Percentiles rank a stretch among this genome's conserved stretches.
Evolutionary conservation across 1,139 yeast genomes (phyloP).

Genomic region (Geotrichum bryndzae): DNA sequence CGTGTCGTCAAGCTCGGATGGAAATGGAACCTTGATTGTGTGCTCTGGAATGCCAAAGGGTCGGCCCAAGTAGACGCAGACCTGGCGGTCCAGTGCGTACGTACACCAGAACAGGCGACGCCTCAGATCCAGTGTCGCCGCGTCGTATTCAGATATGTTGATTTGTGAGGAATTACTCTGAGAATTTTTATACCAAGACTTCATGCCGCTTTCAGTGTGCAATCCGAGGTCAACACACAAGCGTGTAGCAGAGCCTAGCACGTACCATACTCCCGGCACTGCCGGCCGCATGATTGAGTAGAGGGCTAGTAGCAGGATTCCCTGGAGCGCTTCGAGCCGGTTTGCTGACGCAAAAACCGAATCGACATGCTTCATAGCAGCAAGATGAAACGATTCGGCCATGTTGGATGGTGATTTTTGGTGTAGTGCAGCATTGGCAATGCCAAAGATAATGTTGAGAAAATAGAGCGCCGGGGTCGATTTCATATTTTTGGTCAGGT

Average conservation of each 20-base stretch:
- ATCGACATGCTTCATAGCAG: constrained; percentile 60
- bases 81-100: constrained; percentile 73
- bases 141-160: constrained; percentile 33
- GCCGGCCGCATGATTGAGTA: constrained; percentile 52
- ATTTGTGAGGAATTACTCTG: neutral
- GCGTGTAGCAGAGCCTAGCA: constrained; percentile 73
- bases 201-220: constrained; percentile 48
- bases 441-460: constrained; percentile 69
- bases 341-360: constrained; percentile 54
- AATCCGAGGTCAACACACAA: constrained; percentile 78
- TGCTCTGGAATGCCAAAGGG: constrained; percentile 74
- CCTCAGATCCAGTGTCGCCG: constrained; percentile 60
- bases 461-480: constrained; percentile 44
- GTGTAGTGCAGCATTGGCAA: constrained; percentile 71
- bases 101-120: constrained; percentile 87
- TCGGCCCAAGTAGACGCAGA: constrained; percentile 64
- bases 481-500: neutral
- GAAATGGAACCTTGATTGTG: constrained; percentile 57
- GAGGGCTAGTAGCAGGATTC: constrained; percentile 57
- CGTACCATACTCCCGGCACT: constrained; percentile 90
- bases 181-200: too few relatives aligned
- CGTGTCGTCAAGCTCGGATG: constrained; percentile 70
- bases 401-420: constrained; percentile 61
- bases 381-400: constrained; percentile 64
- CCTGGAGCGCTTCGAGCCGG: constrained; percentile 66